Conservation (phyloP, 2,329 filamentous ascomycete genomes). For the Fragosphaeria purpurea region DNA sequence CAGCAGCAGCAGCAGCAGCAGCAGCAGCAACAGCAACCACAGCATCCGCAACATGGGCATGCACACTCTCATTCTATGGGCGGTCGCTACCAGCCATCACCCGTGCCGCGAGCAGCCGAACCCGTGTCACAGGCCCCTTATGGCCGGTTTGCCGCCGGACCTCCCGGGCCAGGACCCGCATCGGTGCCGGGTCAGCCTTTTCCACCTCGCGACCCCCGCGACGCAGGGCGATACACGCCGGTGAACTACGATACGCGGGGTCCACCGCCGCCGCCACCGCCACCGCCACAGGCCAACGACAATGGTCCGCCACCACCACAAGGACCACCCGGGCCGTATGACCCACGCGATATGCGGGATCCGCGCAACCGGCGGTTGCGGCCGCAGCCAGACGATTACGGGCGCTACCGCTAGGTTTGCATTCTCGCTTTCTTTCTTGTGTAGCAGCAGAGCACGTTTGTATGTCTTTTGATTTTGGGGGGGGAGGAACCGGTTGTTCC, state of each 20-base stretch:
- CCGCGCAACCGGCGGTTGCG: constrained; percentile 13
- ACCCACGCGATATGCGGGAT: constrained; percentile 8
- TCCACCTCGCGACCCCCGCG: constrained; percentile 8
- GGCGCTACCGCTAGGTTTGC: constrained; percentile 10
- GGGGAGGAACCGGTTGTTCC: neutral
- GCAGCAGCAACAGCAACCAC: constrained; percentile 12
- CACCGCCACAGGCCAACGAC: neutral
- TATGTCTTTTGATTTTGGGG: neutral
- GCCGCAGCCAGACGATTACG: constrained; percentile 15
- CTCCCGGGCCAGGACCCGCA: neutral
- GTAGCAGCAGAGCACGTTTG: too few relatives aligned
- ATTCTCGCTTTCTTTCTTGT: too few relatives aligned
- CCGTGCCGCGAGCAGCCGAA: constrained; percentile 14
- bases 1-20: constrained; percentile 10
- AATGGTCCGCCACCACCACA: constrained; percentile 1
- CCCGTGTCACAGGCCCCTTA: constrained; percentile 5
- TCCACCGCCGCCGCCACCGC: constrained; percentile 8
- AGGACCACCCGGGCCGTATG: constrained; percentile 3
- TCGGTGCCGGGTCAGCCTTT: neutral
- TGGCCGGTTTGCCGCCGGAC: constrained; percentile 1
- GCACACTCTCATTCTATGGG: constrained; percentile 17
- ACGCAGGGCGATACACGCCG: constrained; percentile 19
- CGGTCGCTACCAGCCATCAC: constrained; percentile 16
- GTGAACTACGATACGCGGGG: constrained; percentile 19
- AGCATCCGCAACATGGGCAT: constrained; percentile 13